phyloP scores from a whole-genome alignment of 2,329 filamentous ascomycete genomes.

The Aurifilum marmelostoma region DNA sequence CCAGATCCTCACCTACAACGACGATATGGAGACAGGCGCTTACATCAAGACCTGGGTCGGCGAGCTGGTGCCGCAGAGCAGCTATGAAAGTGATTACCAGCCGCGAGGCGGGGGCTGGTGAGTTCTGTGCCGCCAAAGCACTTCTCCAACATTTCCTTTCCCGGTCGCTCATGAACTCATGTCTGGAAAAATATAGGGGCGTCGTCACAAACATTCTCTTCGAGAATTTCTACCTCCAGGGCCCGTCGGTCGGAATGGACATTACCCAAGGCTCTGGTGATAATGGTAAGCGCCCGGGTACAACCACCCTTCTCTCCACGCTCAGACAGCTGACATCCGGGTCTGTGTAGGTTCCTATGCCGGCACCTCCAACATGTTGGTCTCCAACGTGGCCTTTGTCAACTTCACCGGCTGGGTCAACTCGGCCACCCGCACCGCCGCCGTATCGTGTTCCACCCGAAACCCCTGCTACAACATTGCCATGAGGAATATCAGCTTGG shows the following conservation, averaged over 20 bases:
- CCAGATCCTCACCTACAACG: slow-evolving; percentile 48
- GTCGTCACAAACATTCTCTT: slow-evolving; percentile 53
- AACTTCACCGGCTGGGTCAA: slow-evolving; percentile 54
- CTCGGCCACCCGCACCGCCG: slow-evolving; percentile 40
- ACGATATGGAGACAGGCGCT: slow-evolving; percentile 51
- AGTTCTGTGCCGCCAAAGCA: not conserved
- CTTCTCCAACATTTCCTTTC: too few species aligned
- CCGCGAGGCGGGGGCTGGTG: slow-evolving; percentile 54
- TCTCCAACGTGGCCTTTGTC: slow-evolving; percentile 52
- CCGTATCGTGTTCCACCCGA: slow-evolving; percentile 51
- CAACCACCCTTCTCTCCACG: too few species aligned
- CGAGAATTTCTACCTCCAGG: slow-evolving; percentile 53
- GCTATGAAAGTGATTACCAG: slow-evolving; percentile 52
- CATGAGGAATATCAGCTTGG: slow-evolving; percentile 37
- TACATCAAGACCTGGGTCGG: slow-evolving; percentile 64
- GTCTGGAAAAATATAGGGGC: slow-evolving; percentile 40
- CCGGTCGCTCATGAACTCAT: not conserved
- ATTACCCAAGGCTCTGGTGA: slow-evolving; percentile 55
- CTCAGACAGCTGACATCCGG: not conserved
- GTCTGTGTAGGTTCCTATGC: slow-evolving; percentile 33
- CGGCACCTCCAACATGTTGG: slow-evolving; percentile 54
- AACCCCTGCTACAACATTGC: slow-evolving; percentile 55
- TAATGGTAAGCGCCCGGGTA: slow-evolving; percentile 39
- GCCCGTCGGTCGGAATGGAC: slow-evolving; percentile 45
- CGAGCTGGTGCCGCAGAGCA: slow-evolving; percentile 46